These are phyloP conservation scores for Candolleomyces eurysporus DNA, from an alignment of 768 basidiomycete species.

Conservation along the genomic window DNA sequence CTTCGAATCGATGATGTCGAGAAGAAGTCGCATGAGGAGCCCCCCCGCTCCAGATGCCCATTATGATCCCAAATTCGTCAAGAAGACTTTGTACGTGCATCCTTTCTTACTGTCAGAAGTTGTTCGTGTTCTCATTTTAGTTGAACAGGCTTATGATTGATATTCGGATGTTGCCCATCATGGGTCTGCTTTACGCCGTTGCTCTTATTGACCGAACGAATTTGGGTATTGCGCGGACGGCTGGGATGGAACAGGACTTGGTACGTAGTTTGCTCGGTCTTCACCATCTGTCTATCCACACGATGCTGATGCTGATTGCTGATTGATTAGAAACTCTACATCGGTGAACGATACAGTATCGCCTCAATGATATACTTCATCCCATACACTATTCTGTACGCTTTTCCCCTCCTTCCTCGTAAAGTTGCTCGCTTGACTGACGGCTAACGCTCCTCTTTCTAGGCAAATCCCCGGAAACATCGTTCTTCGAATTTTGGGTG, in stretches of 20 bases:
- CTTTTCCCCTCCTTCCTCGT: background rate
- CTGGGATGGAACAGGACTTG: slow-evolving; percentile 33
- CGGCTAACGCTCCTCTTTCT: background rate
- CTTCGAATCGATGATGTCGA: background rate
- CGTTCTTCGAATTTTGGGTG: slow-evolving; percentile 25
- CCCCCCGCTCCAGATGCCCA: slow-evolving; percentile 1
- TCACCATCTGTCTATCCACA: too few relatives aligned
- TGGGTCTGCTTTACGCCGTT: slow-evolving; percentile 31
- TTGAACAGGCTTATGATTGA: slow-evolving; percentile 27
- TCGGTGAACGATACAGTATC: slow-evolving; percentile 33
- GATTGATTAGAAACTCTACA: slow-evolving; percentile 23
- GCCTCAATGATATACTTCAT: slow-evolving; percentile 33
- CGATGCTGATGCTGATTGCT: background rate
- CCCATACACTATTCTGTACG: slow-evolving; percentile 35
- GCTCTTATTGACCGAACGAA: slow-evolving; percentile 38
- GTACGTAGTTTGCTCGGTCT: slow-evolving; percentile 14
- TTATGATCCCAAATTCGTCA: slow-evolving; percentile 18
- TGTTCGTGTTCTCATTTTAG: background rate
- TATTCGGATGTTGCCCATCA: slow-evolving; percentile 32
- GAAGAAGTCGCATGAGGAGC: background rate
- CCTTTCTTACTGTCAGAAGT: background rate
- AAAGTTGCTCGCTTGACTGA: background rate
- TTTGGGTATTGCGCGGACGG: slow-evolving; percentile 32
- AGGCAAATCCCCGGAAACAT: slow-evolving; percentile 26
- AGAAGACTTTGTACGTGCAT: slow-evolving; percentile 17